These are phyloP conservation scores for Suhomyces guaymorum DNA, from an alignment of 1,139 yeast genomes.

Conservation along the genomic window DNA sequence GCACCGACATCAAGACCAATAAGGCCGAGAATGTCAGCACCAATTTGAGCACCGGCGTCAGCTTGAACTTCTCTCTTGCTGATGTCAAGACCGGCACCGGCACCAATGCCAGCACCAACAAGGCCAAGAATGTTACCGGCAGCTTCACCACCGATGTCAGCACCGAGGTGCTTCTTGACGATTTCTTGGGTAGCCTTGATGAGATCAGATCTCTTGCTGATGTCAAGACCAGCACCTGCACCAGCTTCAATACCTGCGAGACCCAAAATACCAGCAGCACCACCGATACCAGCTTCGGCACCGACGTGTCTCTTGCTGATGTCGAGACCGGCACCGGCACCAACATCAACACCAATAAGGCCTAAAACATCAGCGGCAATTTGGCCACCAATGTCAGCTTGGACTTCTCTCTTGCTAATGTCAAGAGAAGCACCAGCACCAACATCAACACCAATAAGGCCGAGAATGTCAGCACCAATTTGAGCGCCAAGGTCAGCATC, in stretches of 20 bases:
- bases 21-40: slow-evolving; percentile 1
- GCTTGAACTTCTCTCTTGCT: too few species aligned
- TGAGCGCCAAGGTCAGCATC: slow-evolving; percentile 7
- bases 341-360: slow-evolving; percentile 16
- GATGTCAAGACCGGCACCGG: too few species aligned
- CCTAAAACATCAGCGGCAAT: slow-evolving; percentile 15
- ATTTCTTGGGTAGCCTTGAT: slow-evolving; percentile 8
- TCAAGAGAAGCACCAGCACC: slow-evolving; percentile 16
- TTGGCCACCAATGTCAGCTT: slow-evolving; percentile 17
- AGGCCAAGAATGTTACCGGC: slow-evolving; percentile 11
- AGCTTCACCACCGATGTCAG: slow-evolving; percentile 9
- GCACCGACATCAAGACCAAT: slow-evolving; percentile 15
- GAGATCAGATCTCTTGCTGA: slow-evolving; percentile 7
- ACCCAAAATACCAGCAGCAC: not conserved
- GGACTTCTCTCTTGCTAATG: slow-evolving; percentile 17
- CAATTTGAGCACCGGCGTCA: slow-evolving; percentile 12
- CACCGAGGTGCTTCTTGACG: slow-evolving; percentile 5
- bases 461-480: slow-evolving; percentile 13
- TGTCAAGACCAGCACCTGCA: slow-evolving; percentile 14
- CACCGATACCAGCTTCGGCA: slow-evolving; percentile 13
- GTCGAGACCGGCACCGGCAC: slow-evolving; percentile 15
- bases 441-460: slow-evolving; percentile 6
- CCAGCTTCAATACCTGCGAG: slow-evolving; percentile 15
- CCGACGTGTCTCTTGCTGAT: slow-evolving; percentile 12
- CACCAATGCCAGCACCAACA: slow-evolving; percentile 15